Percentiles rank a stretch among this genome's conserved stretches.
Conservation (phyloP, 2,329 filamentous ascomycete species). For the Penicillium rolfsii region DNA sequence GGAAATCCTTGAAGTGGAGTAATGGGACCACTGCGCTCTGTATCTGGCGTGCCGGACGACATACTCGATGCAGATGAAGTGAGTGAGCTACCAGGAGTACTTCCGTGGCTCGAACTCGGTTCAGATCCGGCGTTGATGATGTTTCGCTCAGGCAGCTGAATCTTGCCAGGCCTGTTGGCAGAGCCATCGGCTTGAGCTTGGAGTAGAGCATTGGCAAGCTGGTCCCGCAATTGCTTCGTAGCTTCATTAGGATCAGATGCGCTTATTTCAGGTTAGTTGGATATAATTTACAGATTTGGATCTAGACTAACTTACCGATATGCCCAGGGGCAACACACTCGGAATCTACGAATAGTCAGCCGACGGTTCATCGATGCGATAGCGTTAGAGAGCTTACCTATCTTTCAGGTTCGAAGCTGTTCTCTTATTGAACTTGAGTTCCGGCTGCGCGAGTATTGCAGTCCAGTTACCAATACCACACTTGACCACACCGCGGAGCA, state of each 20-base stretch:
- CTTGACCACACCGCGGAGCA: slow-evolving; percentile 62
- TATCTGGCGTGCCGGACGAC: slow-evolving; percentile 23
- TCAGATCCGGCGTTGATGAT: slow-evolving; percentile 22
- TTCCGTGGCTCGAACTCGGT: slow-evolving; percentile 18
- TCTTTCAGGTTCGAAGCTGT: slow-evolving; percentile 68
- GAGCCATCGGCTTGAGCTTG: slow-evolving; percentile 36
- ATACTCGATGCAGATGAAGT: slow-evolving; percentile 26
- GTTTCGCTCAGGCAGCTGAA: slow-evolving; percentile 32
- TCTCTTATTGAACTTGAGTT: slow-evolving; percentile 60
- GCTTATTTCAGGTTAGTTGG: slow-evolving; percentile 13
- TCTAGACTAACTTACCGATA: slow-evolving; percentile 38
- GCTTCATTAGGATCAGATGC: slow-evolving; percentile 44
- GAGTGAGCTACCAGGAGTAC: slow-evolving; percentile 19
- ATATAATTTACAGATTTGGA: not conserved
- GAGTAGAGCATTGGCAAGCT: slow-evolving; percentile 39
- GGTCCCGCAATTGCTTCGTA: slow-evolving; percentile 41
- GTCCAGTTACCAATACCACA: slow-evolving; percentile 69
- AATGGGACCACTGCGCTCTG: slow-evolving; percentile 17
- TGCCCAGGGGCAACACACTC: slow-evolving; percentile 58
- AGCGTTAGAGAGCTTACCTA: slow-evolving; percentile 40
- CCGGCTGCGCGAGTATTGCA: slow-evolving; percentile 60
- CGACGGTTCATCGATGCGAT: not conserved
- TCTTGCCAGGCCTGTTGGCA: slow-evolving; percentile 29
- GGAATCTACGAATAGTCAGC: slow-evolving; percentile 45
- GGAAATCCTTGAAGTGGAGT: slow-evolving; percentile 20